A percentile compares a stretch with the other conserved stretches of the same genome.
Evolutionary conservation across 1,284 basidiomycete genomes (phyloP).

Genomic region (Thecaphora frezii): DNA sequence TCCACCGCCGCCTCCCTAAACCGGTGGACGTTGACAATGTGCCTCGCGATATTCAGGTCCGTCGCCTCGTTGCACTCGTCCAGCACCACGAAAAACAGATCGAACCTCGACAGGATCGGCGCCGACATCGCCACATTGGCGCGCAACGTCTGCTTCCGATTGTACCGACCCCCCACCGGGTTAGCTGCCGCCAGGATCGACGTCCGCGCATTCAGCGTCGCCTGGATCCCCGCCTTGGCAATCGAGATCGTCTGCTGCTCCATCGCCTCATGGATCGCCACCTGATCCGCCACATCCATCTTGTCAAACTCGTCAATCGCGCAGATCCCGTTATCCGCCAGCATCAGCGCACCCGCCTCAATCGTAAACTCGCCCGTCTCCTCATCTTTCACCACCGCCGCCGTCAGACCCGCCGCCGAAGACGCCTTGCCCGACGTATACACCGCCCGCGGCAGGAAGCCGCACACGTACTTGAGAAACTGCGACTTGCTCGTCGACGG

Average conservation of each 20-base stretch:
- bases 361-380: constrained; percentile 99
- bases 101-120: constrained; percentile 91
- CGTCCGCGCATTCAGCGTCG: constrained; percentile 96
- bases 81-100: constrained; percentile 92
- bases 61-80: constrained; percentile 92
- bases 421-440: constrained; percentile 98
- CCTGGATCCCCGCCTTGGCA: constrained; percentile 97
- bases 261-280: constrained; percentile 99
- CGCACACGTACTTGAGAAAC: constrained; percentile 95
- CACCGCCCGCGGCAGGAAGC: constrained; percentile 93
- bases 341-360: constrained; percentile 95
- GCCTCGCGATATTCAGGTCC: constrained; percentile 92
- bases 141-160: constrained; percentile 93
- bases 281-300: constrained; percentile 97
- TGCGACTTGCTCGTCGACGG: constrained; percentile 99
- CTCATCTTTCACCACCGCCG: constrained; percentile 97
- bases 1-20: constrained; percentile 74
- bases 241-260: constrained; percentile 99
- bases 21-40: constrained; percentile 98
- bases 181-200: constrained; percentile 98
- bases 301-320: constrained; percentile 99
- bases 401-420: constrained; percentile 95
- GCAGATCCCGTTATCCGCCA: constrained; percentile 98
- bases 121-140: constrained; percentile 99
- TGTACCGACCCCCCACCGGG: constrained; percentile 96